phyloP scores from a whole-genome alignment of 2,329 filamentous ascomycete genomes.

The Sclerotinia minor region DNA sequence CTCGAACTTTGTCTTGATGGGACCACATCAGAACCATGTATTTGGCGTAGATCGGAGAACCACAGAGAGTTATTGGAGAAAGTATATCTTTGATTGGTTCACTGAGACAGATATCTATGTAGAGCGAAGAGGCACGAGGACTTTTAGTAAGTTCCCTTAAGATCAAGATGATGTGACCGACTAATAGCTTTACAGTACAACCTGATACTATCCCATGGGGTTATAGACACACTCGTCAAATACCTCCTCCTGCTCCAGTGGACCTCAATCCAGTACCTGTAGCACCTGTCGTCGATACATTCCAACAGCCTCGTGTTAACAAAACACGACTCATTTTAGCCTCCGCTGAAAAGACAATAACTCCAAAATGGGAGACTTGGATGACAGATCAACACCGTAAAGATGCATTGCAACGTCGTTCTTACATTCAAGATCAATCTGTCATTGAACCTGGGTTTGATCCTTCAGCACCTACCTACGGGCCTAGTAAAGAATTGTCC shows the following conservation, averaged over 20 bases:
- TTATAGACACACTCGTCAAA: conserved; percentile 14
- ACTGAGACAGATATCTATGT: conserved; percentile 14
- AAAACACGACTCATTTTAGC: conserved; percentile 28
- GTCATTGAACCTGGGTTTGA: conserved; percentile 36
- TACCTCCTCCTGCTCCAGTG: neutral
- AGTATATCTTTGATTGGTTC: conserved; percentile 30
- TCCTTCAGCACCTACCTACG: conserved; percentile 32
- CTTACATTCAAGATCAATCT: conserved; percentile 32
- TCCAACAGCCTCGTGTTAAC: conserved; percentile 27
- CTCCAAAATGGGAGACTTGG: conserved; percentile 29
- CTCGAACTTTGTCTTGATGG: conserved; percentile 6
- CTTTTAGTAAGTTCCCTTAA: conserved; percentile 4
- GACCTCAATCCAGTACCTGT: neutral
- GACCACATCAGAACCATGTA: neutral
- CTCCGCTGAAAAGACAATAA: conserved; percentile 26
- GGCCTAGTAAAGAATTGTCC: conserved; percentile 27
- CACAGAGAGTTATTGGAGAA: conserved; percentile 25
- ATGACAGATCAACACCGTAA: conserved; percentile 30
- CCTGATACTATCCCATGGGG: conserved; percentile 14
- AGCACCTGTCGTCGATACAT: neutral
- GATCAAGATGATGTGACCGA: neutral
- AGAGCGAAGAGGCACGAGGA: neutral
- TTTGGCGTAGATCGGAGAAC: conserved; percentile 23
- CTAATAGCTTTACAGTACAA: conserved; percentile 10
- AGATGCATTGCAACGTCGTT: conserved; percentile 31